Evolutionary conservation across 1,284 basidiomycete species (phyloP).

Genomic region (Irpex sp.): DNA sequence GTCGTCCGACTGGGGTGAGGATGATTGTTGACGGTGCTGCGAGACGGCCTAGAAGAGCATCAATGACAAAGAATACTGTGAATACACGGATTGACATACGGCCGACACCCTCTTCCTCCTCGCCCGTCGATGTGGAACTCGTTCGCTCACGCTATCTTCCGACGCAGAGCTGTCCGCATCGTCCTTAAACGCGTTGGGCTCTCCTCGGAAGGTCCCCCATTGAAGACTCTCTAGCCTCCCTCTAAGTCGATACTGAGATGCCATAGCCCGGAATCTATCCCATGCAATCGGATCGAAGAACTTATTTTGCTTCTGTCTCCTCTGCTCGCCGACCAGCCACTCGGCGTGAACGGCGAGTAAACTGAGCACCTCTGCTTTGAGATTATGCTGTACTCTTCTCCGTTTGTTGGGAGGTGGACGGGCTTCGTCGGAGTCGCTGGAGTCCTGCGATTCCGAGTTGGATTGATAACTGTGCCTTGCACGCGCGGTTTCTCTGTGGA

Average conservation of each 20-base stretch:
- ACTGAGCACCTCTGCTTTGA: conserved; percentile 37
- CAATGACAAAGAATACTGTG: background rate
- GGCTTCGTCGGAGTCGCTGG: conserved; percentile 22
- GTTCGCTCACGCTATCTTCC: background rate
- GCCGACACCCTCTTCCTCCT: background rate
- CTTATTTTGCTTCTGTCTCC: conserved; percentile 18
- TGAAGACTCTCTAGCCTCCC: conserved; percentile 11
- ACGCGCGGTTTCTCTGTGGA: conserved; percentile 13
- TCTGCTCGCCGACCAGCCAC: conserved; percentile 46
- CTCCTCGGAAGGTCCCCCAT: background rate
- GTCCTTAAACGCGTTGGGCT: background rate
- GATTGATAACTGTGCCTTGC: conserved; percentile 13
- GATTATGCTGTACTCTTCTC: conserved; percentile 33
- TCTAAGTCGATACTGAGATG: conserved; percentile 26
- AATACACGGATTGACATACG: background rate
- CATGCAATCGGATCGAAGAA: conserved; percentile 38
- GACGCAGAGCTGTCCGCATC: background rate
- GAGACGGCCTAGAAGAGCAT: background rate
- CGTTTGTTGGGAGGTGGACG: conserved; percentile 9
- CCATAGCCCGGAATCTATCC: conserved; percentile 35
- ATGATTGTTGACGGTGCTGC: too few species aligned
- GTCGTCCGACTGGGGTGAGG: background rate
- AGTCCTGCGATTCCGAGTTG: conserved; percentile 12
- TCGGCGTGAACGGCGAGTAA: conserved; percentile 43
- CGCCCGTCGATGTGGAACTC: background rate